These are phyloP conservation scores for Blattamonas nauphoetae DNA, from an alignment of 78 protist species.

Conservation along the genomic window DNA sequence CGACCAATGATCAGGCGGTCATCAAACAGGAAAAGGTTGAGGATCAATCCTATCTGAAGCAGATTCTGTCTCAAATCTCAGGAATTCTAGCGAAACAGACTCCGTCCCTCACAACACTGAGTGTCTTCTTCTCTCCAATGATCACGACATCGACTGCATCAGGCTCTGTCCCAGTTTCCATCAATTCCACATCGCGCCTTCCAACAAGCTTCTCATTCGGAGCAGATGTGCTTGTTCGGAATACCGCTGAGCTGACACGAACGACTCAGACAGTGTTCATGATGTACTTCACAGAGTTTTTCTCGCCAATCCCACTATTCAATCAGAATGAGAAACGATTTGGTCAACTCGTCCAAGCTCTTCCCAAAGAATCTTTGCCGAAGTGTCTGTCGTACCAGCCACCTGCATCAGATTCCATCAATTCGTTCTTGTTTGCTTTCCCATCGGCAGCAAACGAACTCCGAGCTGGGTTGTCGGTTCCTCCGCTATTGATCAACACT, in stretches of 20 bases:
- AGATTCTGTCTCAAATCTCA: background rate
- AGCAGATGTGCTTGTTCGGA: background rate
- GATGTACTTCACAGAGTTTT: background rate
- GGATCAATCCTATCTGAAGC: background rate
- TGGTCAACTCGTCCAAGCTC: background rate
- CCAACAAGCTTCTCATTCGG: too few species aligned
- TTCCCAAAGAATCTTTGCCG: background rate
- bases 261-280: background rate
- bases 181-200: background rate
- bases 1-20: background rate
- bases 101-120: background rate
- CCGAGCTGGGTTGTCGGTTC: background rate
- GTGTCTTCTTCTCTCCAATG: background rate
- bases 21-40: background rate
- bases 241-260: background rate
- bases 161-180: background rate
- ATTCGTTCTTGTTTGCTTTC: background rate
- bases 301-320: background rate
- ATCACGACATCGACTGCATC: background rate
- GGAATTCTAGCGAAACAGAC: background rate
- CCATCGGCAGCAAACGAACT: background rate
- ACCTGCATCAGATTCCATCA: background rate
- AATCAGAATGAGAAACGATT: background rate
- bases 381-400: background rate
- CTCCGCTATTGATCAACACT: background rate